Base-by-base conservation (phyloP, 2,329 filamentous ascomycete species). In the Neofusicoccum laricinum region DNA sequence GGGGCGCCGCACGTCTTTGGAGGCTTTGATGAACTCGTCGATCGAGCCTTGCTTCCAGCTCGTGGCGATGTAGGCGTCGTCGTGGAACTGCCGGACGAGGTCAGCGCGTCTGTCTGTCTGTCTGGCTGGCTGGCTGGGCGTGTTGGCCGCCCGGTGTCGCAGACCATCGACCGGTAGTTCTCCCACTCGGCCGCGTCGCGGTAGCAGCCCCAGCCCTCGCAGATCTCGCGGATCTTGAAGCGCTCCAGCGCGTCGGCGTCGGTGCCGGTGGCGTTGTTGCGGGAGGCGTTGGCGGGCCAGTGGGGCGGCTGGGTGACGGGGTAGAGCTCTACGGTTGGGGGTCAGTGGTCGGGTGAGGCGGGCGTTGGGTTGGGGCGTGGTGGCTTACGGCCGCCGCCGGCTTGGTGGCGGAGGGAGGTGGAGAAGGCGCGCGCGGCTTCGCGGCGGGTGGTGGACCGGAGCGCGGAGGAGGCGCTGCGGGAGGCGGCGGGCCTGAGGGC, bases 131-230 rank as follows among this genome's bases (percentile, higher is more conserved):
- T n/a, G n/a, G n/a, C n/a, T n/a, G n/a, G n/a, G n/a, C n/a, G n/a
- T n/a, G n/a, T n/a, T n/a, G n/a, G n/a, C n/a, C n/a, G n/a, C n/a
- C n/a, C n/a, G n/a, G n/a, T n/a, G n/a, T n/a, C n/a, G n/a, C n/a
- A n/a, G n/a, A n/a, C n/a, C 11, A 84, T 72, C 1, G 75, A 77
- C 66, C 81, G 79, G 68, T 81, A 84, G 75, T 84, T 84, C 71
- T 78, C 77, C 82, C 82, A 84, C 69, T 85, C 82, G 1, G 81
- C 83, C 11, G 81, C 78, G 65, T 84, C 82, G 36, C 82, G 79
- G 70, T 84, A 84, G 41, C 84, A 79, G 2, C 82, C 81, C 82
- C 82, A 84, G 49, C 82, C 82, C 69, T 82, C 83, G 75, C 81
- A 83, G n/a, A 85, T 72, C 71, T 84, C 82, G 1, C 81, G 77